Conservation (phyloP, 352 stramenopile species). For the Pythium scleroteichum region DNA sequence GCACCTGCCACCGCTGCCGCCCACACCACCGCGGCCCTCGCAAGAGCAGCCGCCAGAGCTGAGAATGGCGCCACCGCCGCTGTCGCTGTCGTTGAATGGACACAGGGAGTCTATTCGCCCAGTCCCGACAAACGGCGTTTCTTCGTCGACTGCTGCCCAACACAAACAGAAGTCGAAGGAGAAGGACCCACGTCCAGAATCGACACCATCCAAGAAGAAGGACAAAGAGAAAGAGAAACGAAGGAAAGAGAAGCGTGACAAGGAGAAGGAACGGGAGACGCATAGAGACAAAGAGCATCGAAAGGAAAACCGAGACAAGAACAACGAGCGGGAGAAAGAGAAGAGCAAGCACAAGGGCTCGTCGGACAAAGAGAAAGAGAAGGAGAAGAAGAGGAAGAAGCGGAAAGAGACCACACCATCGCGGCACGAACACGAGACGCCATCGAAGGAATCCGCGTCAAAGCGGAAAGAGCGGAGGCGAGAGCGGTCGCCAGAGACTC, state of each 20-base stretch:
- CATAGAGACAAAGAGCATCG: not conserved
- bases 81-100: not conserved
- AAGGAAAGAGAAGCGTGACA: conserved; percentile 4
- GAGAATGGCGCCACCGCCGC: not conserved
- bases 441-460: not conserved
- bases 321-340: conserved; percentile 1
- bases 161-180: not conserved
- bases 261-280: conserved; percentile 4
- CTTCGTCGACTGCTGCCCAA: not conserved
- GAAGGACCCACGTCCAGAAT: not conserved
- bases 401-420: not conserved
- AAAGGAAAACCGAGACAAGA: not conserved
- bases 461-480: conserved; percentile 4
- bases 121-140: not conserved
- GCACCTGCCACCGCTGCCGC: conserved; percentile 5
- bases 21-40: conserved; percentile 16
- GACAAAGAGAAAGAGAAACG: conserved; percentile 11
- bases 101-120: not conserved
- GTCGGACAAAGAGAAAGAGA: conserved; percentile 1
- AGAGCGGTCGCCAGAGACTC: conserved; percentile 6
- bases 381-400: conserved; percentile 2
- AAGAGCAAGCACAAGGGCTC: conserved; percentile 1
- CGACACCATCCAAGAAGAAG: conserved; percentile 4
- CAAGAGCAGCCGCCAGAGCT: conserved; percentile 1
- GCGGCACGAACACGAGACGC: too few species aligned